These are phyloP conservation scores for Lentinula aciculospora DNA, from an alignment of 768 basidiomycete genomes.

Conservation along the genomic window DNA sequence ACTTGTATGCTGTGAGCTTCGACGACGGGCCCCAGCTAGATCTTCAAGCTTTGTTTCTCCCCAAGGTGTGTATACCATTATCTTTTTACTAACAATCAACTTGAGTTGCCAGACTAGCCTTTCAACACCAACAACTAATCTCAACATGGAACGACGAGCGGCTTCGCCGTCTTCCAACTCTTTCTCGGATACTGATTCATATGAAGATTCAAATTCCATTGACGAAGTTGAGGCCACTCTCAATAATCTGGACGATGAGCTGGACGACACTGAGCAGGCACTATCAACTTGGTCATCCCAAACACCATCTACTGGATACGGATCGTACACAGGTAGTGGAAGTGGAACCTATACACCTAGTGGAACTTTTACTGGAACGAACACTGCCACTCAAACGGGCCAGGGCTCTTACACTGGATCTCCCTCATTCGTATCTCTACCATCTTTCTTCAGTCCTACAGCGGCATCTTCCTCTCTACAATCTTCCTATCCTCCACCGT, in stretches of 20 bases:
- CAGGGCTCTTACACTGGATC: constrained; percentile 39
- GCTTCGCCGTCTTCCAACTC: constrained; percentile 19
- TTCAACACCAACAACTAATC: not conserved
- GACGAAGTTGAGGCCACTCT: constrained; percentile 65
- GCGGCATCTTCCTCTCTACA: constrained; percentile 11
- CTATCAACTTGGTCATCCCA: constrained; percentile 56
- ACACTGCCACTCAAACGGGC: constrained; percentile 10
- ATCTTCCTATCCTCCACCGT: constrained; percentile 18
- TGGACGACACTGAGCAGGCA: constrained; percentile 60
- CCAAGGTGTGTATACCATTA: not conserved
- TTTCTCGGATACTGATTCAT: constrained; percentile 51
- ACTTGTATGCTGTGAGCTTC: not conserved
- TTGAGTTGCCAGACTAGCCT: not conserved
- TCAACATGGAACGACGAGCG: constrained; percentile 2
- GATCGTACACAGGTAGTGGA: not conserved
- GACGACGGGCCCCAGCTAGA: not conserved
- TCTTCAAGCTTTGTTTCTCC: not conserved
- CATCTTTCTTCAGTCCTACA: constrained; percentile 31
- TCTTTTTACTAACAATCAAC: not conserved
- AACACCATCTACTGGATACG: constrained; percentile 1
- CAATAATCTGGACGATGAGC: constrained; percentile 59
- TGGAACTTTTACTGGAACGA: constrained; percentile 21
- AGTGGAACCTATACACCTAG: constrained; percentile 6
- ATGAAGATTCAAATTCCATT: constrained; percentile 51
- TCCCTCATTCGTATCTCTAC: constrained; percentile 40